A percentile compares a stretch with the other conserved stretches of the same genome.
Evolutionary conservation across 106 monocot species (phyloP).

Genomic region (Apostasia ramifera): DNA sequence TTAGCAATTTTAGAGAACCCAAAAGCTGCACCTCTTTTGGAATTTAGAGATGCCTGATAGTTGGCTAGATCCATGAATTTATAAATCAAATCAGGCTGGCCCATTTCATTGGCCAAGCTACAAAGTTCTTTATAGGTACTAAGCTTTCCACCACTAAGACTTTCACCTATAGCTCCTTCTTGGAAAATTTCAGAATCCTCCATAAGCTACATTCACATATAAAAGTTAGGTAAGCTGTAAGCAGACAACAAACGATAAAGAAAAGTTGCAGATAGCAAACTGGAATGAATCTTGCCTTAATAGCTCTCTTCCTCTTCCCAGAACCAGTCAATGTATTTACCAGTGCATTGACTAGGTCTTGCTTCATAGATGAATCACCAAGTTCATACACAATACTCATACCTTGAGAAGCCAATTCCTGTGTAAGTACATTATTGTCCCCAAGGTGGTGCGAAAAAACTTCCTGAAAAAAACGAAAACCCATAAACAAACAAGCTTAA

Average conservation of each 20-base stretch:
- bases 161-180: conserved; percentile 87
- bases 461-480: conserved; percentile 51
- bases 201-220: conserved; percentile 39
- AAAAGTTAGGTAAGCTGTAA: conserved; percentile 1
- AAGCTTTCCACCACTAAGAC: conserved; percentile 71
- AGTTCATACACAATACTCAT: conserved; percentile 99
- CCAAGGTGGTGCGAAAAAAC: conserved; percentile 92
- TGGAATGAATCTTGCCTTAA: conserved; percentile 49
- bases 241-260: background rate
- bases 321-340: conserved; percentile 93
- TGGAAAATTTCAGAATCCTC: conserved; percentile 97
- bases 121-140: conserved; percentile 98
- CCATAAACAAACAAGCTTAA: background rate
- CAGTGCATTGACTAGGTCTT: conserved; percentile 80
- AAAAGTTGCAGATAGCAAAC: background rate
- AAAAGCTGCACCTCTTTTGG: conserved; percentile 96
- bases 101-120: conserved; percentile 97
- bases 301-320: conserved; percentile 84
- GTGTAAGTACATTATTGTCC: conserved; percentile 93
- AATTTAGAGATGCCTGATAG: conserved; percentile 92
- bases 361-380: conserved; percentile 86
- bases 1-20: conserved; percentile 99
- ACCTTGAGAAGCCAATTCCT: conserved; percentile 97
- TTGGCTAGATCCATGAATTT: conserved; percentile 99
- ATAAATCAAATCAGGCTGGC: conserved; percentile 94